phyloP scores from a whole-genome alignment of 305 asterid species.

The Fraxinus xanthoxyloides region DNA sequence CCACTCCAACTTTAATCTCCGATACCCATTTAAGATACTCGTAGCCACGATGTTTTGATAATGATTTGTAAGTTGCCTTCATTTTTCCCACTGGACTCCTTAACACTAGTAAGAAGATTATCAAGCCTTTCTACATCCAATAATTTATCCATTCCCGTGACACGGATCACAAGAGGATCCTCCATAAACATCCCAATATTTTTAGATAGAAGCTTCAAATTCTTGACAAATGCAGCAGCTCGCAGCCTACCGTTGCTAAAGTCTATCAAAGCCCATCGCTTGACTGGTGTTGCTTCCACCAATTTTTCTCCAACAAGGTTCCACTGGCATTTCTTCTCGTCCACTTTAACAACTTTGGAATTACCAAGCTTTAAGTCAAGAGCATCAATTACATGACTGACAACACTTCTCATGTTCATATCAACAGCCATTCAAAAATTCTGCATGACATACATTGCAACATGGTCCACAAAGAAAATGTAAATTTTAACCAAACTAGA shows the following conservation, averaged over 20 bases:
- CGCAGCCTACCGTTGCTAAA: conserved; percentile 29
- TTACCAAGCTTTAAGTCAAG: conserved; percentile 51
- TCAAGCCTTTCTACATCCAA: conserved; percentile 28
- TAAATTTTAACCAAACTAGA: neutral
- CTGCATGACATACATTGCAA: neutral
- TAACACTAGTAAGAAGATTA: conserved; percentile 28
- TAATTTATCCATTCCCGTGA: conserved; percentile 32
- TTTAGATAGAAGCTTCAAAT: conserved; percentile 33
- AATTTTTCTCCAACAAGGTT: conserved; percentile 46
- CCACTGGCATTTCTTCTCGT: conserved; percentile 53
- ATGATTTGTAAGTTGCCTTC: conserved; percentile 45
- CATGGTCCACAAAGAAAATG: neutral
- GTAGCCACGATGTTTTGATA: too few species aligned
- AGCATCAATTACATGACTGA: conserved; percentile 55
- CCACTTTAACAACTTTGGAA: conserved; percentile 34
- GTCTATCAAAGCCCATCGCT: conserved; percentile 61
- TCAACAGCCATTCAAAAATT: conserved; percentile 42
- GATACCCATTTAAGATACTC: too few species aligned
- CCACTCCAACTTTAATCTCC: too few species aligned
- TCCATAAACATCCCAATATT: conserved; percentile 41
- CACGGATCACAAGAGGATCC: conserved; percentile 26
- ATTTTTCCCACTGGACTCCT: conserved; percentile 2
- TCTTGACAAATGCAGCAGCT: conserved; percentile 24
- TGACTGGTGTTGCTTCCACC: conserved; percentile 42
- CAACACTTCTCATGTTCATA: conserved; percentile 36